Conservation (phyloP, 768 basidiomycete species). For the Mycena rosella region DNA sequence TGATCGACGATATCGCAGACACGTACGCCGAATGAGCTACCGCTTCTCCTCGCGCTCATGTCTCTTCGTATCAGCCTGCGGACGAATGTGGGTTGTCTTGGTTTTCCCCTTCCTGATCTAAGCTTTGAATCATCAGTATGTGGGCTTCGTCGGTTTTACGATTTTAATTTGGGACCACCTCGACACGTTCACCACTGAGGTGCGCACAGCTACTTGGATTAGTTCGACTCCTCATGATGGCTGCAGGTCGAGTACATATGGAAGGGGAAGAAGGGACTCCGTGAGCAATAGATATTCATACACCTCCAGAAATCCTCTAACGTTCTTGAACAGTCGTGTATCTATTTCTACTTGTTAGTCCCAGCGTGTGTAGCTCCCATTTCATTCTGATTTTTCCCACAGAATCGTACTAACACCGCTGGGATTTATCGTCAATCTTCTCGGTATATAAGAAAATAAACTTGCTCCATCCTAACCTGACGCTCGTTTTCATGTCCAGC, state of each 20-base stretch:
- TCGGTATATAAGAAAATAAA: slow-evolving; percentile 47
- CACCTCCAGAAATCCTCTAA: neutral
- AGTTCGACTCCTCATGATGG: neutral
- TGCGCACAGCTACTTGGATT: slow-evolving; percentile 26
- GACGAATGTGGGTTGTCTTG: slow-evolving; percentile 28
- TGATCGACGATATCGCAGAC: slow-evolving; percentile 31
- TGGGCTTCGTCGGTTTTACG: slow-evolving; percentile 51
- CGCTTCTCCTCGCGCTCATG: neutral
- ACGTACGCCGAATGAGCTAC: neutral
- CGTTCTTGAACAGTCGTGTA: slow-evolving; percentile 50
- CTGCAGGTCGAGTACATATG: slow-evolving; percentile 65
- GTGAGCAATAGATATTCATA: slow-evolving; percentile 49
- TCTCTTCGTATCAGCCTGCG: slow-evolving; percentile 16
- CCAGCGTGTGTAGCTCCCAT: neutral
- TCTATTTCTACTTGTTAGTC: slow-evolving; percentile 57
- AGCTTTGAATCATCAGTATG: slow-evolving; percentile 36
- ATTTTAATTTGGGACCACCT: slow-evolving; percentile 63
- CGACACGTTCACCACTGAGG: slow-evolving; percentile 64
- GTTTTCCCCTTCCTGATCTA: neutral
- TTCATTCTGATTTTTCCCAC: neutral
- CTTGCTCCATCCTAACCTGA: neutral
- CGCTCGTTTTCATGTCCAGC: slow-evolving; percentile 42
- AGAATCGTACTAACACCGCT: slow-evolving; percentile 78
- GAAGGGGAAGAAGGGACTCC: slow-evolving; percentile 59
- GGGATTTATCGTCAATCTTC: slow-evolving; percentile 71